A percentile compares a stretch with the other conserved stretches of the same genome.
These are phyloP conservation scores for Cyclostephanos invisitatus DNA, from an alignment of 108 stramenopile species.

Conservation along the genomic window DNA sequence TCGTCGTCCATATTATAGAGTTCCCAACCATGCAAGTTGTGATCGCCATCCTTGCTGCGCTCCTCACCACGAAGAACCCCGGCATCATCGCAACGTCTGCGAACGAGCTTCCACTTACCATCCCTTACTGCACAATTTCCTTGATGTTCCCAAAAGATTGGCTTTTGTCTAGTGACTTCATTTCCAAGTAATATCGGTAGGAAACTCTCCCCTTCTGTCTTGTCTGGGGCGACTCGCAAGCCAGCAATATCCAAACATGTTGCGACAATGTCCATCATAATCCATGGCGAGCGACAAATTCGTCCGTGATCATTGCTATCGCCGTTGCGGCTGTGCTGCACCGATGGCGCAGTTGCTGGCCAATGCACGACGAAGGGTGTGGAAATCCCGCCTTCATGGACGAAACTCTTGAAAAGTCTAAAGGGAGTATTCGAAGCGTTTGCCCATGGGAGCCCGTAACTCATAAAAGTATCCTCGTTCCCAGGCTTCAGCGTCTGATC, in stretches of 20 bases:
- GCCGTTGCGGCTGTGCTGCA: not conserved
- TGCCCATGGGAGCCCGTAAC: conserved; percentile 51
- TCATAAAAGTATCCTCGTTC: conserved; percentile 47
- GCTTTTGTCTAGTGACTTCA: conserved; percentile 11
- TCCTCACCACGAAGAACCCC: not conserved
- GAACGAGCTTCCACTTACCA: conserved; percentile 51
- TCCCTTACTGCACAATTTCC: conserved; percentile 49
- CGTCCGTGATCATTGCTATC: conserved; percentile 3
- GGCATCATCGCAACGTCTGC: conserved; percentile 28
- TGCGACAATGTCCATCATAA: conserved; percentile 53
- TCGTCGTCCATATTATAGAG: conserved; percentile 50
- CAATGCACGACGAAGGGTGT: conserved; percentile 47
- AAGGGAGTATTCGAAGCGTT: conserved; percentile 55
- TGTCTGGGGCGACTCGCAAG: conserved; percentile 16
- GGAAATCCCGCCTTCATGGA: conserved; percentile 51
- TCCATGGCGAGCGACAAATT: conserved; percentile 45
- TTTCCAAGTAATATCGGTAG: conserved; percentile 30
- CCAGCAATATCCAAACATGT: conserved; percentile 43
- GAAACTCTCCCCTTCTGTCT: conserved; percentile 52
- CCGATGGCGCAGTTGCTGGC: conserved; percentile 16
- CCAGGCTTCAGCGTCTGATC: conserved; percentile 25
- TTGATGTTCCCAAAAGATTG: conserved; percentile 58
- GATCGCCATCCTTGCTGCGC: conserved; percentile 1
- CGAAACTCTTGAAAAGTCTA: conserved; percentile 48
- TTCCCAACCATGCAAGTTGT: conserved; percentile 32